These are phyloP conservation scores for Hura crepitans DNA, from an alignment of 441 rosid species.

Conservation along the genomic window DNA sequence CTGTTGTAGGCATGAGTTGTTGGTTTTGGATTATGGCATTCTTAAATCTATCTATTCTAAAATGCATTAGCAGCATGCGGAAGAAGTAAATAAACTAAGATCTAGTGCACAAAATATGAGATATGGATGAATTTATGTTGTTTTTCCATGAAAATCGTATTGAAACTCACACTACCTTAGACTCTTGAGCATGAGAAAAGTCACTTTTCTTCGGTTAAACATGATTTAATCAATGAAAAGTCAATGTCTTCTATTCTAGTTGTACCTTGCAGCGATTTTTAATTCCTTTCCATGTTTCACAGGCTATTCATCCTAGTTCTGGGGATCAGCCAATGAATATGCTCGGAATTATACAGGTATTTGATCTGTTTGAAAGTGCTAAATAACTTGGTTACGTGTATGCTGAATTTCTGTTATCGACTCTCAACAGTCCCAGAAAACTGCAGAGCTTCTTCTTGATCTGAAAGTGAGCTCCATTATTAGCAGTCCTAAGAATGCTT, in stretches of 20 bases:
- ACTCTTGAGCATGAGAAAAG: background rate
- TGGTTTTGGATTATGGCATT: background rate
- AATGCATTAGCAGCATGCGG: background rate
- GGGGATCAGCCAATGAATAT: conserved; percentile 57
- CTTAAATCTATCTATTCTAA: background rate
- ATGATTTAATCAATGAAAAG: background rate
- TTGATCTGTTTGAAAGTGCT: conserved; percentile 7
- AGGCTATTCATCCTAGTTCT: conserved; percentile 37
- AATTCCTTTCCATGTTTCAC: conserved; percentile 19
- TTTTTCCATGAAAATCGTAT: background rate
- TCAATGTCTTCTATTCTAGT: background rate
- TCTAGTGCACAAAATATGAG: background rate
- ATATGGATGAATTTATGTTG: background rate
- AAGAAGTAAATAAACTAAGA: background rate
- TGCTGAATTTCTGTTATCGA: conserved; percentile 23
- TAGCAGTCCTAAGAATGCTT: conserved; percentile 52
- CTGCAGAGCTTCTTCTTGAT: conserved; percentile 91
- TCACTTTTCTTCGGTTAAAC: background rate
- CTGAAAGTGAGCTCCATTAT: conserved; percentile 50
- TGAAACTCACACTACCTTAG: background rate
- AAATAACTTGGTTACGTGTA: background rate
- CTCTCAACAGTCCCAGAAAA: conserved; percentile 72
- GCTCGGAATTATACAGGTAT: conserved; percentile 83
- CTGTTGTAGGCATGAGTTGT: background rate
- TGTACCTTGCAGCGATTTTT: background rate